phyloP scores from a whole-genome alignment of 768 basidiomycete species.

The Chalciporus sphaerocephalus region DNA sequence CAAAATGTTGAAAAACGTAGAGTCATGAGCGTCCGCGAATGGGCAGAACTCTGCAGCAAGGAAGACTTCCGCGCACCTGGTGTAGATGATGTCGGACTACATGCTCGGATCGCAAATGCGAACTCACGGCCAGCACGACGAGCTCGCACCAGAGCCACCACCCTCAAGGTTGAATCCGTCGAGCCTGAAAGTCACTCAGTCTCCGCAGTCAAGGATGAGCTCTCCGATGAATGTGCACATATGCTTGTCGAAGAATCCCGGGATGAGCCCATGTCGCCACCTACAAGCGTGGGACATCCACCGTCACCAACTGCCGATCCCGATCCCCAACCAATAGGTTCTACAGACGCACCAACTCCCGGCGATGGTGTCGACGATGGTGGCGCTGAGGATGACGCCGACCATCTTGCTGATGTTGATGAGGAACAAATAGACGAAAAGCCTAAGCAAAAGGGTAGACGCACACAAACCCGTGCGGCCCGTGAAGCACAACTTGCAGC shows the following conservation, averaged over 20 bases:
- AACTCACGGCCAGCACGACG: constrained; percentile 35
- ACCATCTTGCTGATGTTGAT: constrained; percentile 7
- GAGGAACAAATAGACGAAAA: constrained; percentile 34
- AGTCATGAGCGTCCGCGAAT: constrained; percentile 81
- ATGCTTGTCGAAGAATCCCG: constrained; percentile 5
- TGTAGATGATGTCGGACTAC: constrained; percentile 60
- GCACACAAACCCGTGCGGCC: constrained; percentile 39
- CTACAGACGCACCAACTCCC: not conserved
- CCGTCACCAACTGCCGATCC: constrained; percentile 16
- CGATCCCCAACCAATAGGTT: constrained; percentile 1
- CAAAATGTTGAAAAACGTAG: constrained; percentile 88
- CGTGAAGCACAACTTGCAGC: constrained; percentile 48
- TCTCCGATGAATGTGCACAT: constrained; percentile 9
- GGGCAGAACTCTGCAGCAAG: constrained; percentile 71
- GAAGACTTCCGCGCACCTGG: constrained; percentile 73
- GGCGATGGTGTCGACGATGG: constrained; percentile 11
- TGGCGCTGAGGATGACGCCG: constrained; percentile 16
- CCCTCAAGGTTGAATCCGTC: constrained; percentile 37
- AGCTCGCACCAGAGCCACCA: constrained; percentile 41
- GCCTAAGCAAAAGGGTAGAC: constrained; percentile 40
- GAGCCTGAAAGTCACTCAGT: constrained; percentile 37
- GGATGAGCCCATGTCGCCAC: constrained; percentile 26
- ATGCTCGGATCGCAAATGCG: constrained; percentile 39
- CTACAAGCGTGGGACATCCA: constrained; percentile 23
- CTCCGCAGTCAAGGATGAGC: constrained; percentile 46